Evolutionary conservation across 768 basidiomycete genomes (phyloP).

Genomic region (Mycena pura): DNA sequence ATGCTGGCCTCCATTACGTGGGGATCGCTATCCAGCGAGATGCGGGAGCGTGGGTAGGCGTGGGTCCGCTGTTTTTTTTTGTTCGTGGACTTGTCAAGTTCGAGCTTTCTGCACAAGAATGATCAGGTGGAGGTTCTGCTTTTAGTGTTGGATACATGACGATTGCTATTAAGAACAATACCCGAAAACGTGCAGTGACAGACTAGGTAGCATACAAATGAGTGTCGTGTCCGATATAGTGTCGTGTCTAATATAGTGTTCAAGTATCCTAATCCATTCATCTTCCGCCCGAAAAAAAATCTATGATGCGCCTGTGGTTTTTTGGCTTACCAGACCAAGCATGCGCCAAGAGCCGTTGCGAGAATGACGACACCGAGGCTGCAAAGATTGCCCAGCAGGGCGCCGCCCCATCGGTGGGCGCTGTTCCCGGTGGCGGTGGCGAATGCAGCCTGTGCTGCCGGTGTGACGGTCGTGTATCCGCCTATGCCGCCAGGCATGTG

Average conservation of each 20-base stretch:
- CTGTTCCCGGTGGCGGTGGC: constrained; percentile 21
- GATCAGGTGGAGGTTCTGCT: no score
- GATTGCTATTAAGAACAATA: neutral
- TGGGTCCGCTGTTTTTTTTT: no score
- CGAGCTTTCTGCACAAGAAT: no score
- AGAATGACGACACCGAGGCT: neutral
- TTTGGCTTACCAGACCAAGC: constrained; percentile 9
- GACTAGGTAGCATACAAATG: constrained; percentile 15
- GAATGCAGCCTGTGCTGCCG: constrained; percentile 14
- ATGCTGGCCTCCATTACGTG: no score
- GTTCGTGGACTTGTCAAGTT: no score
- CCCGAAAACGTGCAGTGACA: constrained; percentile 1
- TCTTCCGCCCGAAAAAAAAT: neutral
- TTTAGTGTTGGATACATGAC: neutral
- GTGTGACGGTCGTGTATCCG: constrained; percentile 21
- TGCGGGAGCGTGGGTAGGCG: no score
- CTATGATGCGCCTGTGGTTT: neutral
- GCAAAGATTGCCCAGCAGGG: neutral
- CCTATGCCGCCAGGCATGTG: no score
- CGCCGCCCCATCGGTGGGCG: constrained; percentile 7
- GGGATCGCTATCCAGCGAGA: no score
- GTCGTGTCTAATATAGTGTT: constrained; percentile 12
- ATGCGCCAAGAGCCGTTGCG: constrained; percentile 4
- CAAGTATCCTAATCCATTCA: neutral
- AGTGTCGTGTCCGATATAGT: no score